A percentile compares a stretch with the other conserved stretches of the same genome.
phyloP scores from a whole-genome alignment of 2,329 filamentous ascomycete genomes.

The Lachnellula hyalina region DNA sequence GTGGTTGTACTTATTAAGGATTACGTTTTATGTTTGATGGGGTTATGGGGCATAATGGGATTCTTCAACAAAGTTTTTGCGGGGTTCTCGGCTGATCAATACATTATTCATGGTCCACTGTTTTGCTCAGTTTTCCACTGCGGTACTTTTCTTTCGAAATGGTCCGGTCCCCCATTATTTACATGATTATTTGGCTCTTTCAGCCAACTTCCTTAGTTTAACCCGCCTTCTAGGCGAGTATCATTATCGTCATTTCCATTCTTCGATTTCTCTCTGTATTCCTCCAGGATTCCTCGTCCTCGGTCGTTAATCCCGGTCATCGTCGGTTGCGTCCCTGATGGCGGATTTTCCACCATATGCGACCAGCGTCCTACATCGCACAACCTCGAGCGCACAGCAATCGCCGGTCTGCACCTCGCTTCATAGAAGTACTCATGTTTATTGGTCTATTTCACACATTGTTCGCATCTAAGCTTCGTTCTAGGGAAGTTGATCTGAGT shows the following conservation, averaged over 20 bases:
- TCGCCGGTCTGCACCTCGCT: conserved; percentile 67
- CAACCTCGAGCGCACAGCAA: conserved; percentile 57
- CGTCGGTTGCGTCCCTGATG: conserved; percentile 74
- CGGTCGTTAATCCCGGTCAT: conserved; percentile 47
- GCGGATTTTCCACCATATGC: conserved; percentile 55
- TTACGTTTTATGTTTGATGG: no score
- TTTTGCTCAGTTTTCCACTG: no score
- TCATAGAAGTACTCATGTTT: conserved; percentile 85
- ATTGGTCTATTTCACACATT: conserved; percentile 43
- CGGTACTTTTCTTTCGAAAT: no score
- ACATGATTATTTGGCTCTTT: no score
- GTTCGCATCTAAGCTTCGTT: conserved; percentile 40
- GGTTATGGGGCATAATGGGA: no score
- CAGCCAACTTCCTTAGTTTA: no score
- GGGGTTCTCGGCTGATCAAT: no score
- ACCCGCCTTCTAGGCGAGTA: no score
- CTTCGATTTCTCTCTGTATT: no score
- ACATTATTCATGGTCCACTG: no score
- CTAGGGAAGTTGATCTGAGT: neutral
- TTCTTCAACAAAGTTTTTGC: neutral
- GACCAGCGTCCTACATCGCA: conserved; percentile 77
- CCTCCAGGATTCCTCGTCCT: conserved; percentile 31
- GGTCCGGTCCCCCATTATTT: no score
- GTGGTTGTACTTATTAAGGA: conserved; percentile 6
- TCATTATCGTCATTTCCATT: no score